These are phyloP conservation scores for Sugiyamaella japonica DNA, from an alignment of 1,139 yeast genomes.

Conservation along the genomic window DNA sequence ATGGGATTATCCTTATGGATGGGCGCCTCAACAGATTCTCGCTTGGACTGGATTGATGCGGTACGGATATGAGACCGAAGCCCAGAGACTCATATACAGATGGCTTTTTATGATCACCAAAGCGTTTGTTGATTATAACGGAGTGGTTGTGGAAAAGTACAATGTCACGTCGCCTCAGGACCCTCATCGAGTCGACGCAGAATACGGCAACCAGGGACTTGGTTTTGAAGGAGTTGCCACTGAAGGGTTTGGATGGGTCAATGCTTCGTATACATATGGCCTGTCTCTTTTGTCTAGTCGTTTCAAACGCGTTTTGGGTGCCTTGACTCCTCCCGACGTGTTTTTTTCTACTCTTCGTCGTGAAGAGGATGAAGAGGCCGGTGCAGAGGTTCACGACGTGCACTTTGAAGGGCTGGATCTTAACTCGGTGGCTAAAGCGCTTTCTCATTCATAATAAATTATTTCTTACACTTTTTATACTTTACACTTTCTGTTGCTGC, in stretches of 20 bases:
- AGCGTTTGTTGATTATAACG: slow-evolving; percentile 91
- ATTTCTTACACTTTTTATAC: background rate
- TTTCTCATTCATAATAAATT: background rate
- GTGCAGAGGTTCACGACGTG: slow-evolving; percentile 1
- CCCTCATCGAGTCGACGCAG: slow-evolving; percentile 93
- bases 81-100: slow-evolving; percentile 74
- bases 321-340: slow-evolving; percentile 75
- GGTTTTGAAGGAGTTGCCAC: slow-evolving; percentile 92
- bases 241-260: slow-evolving; percentile 96
- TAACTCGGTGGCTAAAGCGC: slow-evolving; percentile 5
- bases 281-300: slow-evolving; percentile 65
- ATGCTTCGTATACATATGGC: slow-evolving; percentile 80
- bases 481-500: slow-evolving; percentile 17
- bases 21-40: slow-evolving; percentile 98
- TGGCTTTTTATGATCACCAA: slow-evolving; percentile 91
- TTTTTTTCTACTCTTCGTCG: slow-evolving; percentile 46
- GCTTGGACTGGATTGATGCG: slow-evolving; percentile 86
- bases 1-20: slow-evolving; percentile 98
- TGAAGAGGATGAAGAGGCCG: slow-evolving; percentile 12
- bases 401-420: slow-evolving; percentile 7
- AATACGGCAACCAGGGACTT: slow-evolving; percentile 95
- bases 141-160: slow-evolving; percentile 94
- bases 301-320: slow-evolving; percentile 76
- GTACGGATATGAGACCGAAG: slow-evolving; percentile 68
- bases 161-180: slow-evolving; percentile 81